These are phyloP conservation scores for Penicillium malachiteum DNA, from an alignment of 495 filamentous ascomycete species.

Conservation along the genomic window DNA sequence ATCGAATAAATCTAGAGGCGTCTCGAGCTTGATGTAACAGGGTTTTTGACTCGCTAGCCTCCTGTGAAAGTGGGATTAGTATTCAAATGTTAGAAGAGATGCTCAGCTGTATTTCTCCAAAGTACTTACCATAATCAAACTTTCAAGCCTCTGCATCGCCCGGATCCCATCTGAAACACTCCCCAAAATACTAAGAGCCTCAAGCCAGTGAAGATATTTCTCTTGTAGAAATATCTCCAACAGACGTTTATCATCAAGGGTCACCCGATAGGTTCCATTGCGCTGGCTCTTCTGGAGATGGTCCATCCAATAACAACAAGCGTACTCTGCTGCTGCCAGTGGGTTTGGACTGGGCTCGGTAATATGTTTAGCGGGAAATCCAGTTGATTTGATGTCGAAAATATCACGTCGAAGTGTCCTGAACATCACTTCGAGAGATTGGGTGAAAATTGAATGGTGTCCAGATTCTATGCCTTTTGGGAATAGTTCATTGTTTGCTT, in stretches of 20 bases:
- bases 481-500: slow-evolving; percentile 8
- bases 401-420: slow-evolving; percentile 22
- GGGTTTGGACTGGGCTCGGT: slow-evolving; percentile 9
- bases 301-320: slow-evolving; percentile 42
- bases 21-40: background rate
- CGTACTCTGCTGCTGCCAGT: slow-evolving; percentile 22
- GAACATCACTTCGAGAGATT: slow-evolving; percentile 23
- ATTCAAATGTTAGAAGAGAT: too few species aligned
- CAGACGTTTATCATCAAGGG: slow-evolving; percentile 6
- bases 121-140: slow-evolving; percentile 14
- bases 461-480: too few species aligned
- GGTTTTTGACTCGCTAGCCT: background rate
- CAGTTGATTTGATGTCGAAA: slow-evolving; percentile 8
- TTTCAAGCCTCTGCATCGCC: slow-evolving; percentile 14
- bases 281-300: slow-evolving; percentile 26
- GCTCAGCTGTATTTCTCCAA: too few species aligned
- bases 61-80: background rate
- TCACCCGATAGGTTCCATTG: too few species aligned
- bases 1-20: slow-evolving; percentile 28
- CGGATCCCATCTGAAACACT: slow-evolving; percentile 19
- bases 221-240: slow-evolving; percentile 22
- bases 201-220: slow-evolving; percentile 37
- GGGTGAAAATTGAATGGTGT: slow-evolving; percentile 31
- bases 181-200: slow-evolving; percentile 33
- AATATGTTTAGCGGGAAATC: slow-evolving; percentile 4